Conservation (phyloP, 2,329 filamentous ascomycete species). For the Calonectria crousiana region DNA sequence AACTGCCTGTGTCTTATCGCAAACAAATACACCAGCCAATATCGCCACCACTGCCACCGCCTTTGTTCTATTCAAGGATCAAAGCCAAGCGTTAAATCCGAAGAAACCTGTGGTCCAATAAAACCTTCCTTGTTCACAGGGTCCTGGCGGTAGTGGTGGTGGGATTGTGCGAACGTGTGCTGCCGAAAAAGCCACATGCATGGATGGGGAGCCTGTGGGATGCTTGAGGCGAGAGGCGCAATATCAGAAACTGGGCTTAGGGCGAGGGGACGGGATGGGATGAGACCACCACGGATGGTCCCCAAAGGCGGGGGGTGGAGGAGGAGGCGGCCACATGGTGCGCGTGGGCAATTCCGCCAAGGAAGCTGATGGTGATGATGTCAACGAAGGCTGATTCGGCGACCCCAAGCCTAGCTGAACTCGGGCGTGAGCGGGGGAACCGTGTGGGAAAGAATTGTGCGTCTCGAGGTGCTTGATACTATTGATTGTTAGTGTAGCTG, state of each 20-base stretch:
- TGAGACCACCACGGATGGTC: neutral
- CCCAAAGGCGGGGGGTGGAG: neutral
- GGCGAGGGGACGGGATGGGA: neutral
- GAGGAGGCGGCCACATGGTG: neutral
- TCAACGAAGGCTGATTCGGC: neutral
- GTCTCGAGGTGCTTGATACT: neutral
- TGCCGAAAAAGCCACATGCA: neutral
- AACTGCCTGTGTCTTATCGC: neutral
- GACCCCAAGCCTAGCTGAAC: neutral
- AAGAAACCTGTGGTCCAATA: neutral
- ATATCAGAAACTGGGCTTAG: neutral
- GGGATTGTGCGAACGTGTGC: neutral
- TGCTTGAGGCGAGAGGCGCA: neutral
- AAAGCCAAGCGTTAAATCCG: neutral
- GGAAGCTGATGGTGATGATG: neutral
- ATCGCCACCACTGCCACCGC: slow-evolving; percentile 1
- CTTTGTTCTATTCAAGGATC: neutral
- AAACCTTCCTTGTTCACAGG: neutral
- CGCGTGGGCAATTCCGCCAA: neutral
- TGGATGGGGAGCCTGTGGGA: neutral
- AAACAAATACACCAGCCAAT: neutral
- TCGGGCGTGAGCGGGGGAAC: neutral
- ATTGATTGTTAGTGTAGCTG: slow-evolving; percentile 1
- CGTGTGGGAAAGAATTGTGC: neutral
- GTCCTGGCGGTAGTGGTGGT: neutral